phyloP scores from a whole-genome alignment of 1,139 yeast species.

The Candida smagusa region DNA sequence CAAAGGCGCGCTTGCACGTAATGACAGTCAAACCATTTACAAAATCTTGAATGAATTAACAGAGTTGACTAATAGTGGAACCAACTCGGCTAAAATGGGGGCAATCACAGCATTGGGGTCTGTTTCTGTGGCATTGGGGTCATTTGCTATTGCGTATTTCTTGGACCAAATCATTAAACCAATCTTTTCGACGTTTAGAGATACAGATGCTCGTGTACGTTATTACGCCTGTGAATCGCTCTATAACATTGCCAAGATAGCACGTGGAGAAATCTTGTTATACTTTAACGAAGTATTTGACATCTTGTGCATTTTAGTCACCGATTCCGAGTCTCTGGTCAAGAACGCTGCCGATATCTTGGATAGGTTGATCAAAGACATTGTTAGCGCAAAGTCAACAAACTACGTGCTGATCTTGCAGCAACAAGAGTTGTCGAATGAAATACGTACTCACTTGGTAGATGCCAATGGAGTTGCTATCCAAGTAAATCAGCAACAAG shows the following conservation, averaged over 20 bases:
- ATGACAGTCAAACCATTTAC: conserved; percentile 61
- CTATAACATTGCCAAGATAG: conserved; percentile 94
- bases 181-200: conserved; percentile 92
- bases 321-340: conserved; percentile 89
- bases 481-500: conserved; percentile 61
- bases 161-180: conserved; percentile 88
- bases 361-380: conserved; percentile 88
- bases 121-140: conserved; percentile 48
- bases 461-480: conserved; percentile 54
- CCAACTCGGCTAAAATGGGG: conserved; percentile 48
- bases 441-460: conserved; percentile 42
- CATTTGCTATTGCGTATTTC: conserved; percentile 55
- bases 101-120: conserved; percentile 51
- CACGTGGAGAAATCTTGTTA: conserved; percentile 87
- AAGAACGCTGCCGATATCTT: conserved; percentile 94
- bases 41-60: conserved; percentile 57
- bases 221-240: conserved; percentile 96
- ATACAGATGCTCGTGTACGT: conserved; percentile 92
- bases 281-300: conserved; percentile 95
- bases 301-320: conserved; percentile 82
- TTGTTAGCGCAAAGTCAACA: conserved; percentile 93
- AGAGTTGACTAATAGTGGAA: conserved; percentile 39
- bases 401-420: conserved; percentile 81
- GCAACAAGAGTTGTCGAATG: conserved; percentile 44
- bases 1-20: conserved; percentile 74